A percentile compares a stretch with the other conserved stretches of the same genome.
These are phyloP conservation scores for Bisporella sp. DNA, from an alignment of 2,329 filamentous ascomycete genomes.

Conservation along the genomic window DNA sequence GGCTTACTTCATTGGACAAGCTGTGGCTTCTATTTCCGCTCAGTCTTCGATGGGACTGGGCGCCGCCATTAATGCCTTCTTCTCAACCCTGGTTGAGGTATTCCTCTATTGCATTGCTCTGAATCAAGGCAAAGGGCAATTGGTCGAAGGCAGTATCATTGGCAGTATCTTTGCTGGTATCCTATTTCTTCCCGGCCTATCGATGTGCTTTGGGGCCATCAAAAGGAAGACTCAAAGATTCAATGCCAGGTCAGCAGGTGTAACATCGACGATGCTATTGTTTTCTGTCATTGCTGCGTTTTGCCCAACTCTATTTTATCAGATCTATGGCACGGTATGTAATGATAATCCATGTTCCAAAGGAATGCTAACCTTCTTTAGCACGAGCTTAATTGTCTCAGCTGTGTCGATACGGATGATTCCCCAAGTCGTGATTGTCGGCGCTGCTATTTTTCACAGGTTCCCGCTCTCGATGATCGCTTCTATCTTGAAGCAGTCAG, in stretches of 20 bases:
- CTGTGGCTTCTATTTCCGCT: conserved; percentile 95
- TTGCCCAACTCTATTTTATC: conserved; percentile 93
- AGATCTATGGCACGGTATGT: conserved; percentile 87
- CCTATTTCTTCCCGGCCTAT: conserved; percentile 85
- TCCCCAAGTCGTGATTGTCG: conserved; percentile 63
- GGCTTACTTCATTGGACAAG: conserved; percentile 97
- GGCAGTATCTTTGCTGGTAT: conserved; percentile 98
- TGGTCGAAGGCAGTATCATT: conserved; percentile 95
- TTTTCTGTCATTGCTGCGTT: conserved; percentile 96
- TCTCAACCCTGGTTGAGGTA: conserved; percentile 95
- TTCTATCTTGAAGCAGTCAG: conserved; percentile 90
- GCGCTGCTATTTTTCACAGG: conserved; percentile 89
- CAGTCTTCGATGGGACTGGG: conserved; percentile 98
- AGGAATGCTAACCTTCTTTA: conserved; percentile 30
- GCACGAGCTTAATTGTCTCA: conserved; percentile 86
- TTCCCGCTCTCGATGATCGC: conserved; percentile 72
- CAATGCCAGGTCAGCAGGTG: conserved; percentile 91
- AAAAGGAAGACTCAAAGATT: conserved; percentile 98
- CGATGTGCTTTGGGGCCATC: conserved; percentile 97
- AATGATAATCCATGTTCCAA: neutral
- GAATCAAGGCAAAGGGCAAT: conserved; percentile 81
- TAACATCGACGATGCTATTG: conserved; percentile 95
- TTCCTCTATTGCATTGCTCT: conserved; percentile 95
- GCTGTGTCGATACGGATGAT: conserved; percentile 44
- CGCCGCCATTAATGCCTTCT: conserved; percentile 95